Base-by-base conservation (phyloP, 768 basidiomycete species). In the Pluteus cervinus region DNA sequence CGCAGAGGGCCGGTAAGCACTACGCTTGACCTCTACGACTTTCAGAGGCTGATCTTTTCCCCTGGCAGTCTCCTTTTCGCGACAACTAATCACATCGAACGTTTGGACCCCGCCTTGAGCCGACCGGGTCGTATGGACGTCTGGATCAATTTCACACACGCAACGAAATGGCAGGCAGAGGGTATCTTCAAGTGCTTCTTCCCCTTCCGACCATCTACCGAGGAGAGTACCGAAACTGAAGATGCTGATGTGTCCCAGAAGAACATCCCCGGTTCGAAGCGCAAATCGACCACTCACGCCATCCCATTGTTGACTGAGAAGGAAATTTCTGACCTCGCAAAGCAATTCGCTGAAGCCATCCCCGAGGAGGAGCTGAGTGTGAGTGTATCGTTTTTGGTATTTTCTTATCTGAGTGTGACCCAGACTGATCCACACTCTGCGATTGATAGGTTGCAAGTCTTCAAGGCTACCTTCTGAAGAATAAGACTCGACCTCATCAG, bases 121-220 rank as follows among this genome's bases (percentile, higher is more conserved):
- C 76, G 88, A 15, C 86, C 90, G 20, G 91, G 91, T 41, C 84
- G 86, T 31, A 88, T 89, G 85, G 89, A 90, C 50, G 81, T 93
- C 11, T 90, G 87, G 87, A 73, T 92, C 26, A 87, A 89, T 65
- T 91, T 91, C 61, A 81, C 83, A 36, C 81, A 91, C 52, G 87
- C 88, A 4, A 88, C 86, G 6, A 90, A 87, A 57, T 90, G 86
- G 86, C 88, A 91, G 53, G 88, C 88, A 10, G 87, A 89, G 59
- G 87, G 86, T 36, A 86, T 91, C 55, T 91, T 89, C 77, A 88
- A 88, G 57, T 88, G 86, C 58, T 91, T 91, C 78, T 91, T 91
- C 81, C 87, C 88, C 3, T 81, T 59, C 58, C 78, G 68, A 46
- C 63, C 72, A 3, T 47, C 68, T 36, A 41, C 60, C 14, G 42